Conservation (phyloP, 108 stramenopile genomes). For the Stephanodiscus minutulus region DNA sequence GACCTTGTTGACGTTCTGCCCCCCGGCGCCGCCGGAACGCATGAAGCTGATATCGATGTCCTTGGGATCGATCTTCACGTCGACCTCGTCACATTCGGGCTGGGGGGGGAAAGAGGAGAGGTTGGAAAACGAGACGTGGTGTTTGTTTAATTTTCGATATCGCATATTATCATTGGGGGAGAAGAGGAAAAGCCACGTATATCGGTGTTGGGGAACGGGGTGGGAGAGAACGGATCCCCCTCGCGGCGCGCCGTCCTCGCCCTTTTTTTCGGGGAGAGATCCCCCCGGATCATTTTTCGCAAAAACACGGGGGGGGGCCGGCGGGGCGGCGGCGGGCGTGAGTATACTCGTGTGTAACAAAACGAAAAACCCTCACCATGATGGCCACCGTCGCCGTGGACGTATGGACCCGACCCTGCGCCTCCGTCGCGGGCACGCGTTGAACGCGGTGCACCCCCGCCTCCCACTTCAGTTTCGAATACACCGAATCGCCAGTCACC, state of each 20-base stretch:
- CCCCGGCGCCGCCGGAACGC: slow-evolving; percentile 94
- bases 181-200: too few species aligned
- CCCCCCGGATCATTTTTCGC: too few species aligned
- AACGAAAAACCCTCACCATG: too few species aligned
- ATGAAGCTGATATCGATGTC: slow-evolving; percentile 91
- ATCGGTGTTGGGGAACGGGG: too few species aligned
- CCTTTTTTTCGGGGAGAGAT: too few species aligned
- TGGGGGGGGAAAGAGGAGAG: neutral
- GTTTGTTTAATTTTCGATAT: slow-evolving; percentile 53
- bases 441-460: slow-evolving; percentile 98
- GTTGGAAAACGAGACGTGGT: slow-evolving; percentile 2
- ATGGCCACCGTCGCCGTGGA: slow-evolving; percentile 95
- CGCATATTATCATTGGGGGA: too few species aligned
- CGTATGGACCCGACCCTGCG: slow-evolving; percentile 92
- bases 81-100: slow-evolving; percentile 63
- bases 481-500: slow-evolving; percentile 85
- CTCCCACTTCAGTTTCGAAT: slow-evolving; percentile 93
- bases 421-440: slow-evolving; percentile 96
- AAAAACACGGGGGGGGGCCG: too few species aligned
- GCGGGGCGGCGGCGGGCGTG: too few species aligned
- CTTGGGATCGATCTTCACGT: slow-evolving; percentile 82
- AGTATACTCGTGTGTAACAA: too few species aligned
- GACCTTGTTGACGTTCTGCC: slow-evolving; percentile 99
- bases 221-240: too few species aligned
- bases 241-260: too few species aligned